Evolutionary conservation across 768 basidiomycete genomes (phyloP).

Genomic region (Hysterangium stoloniferum): DNA sequence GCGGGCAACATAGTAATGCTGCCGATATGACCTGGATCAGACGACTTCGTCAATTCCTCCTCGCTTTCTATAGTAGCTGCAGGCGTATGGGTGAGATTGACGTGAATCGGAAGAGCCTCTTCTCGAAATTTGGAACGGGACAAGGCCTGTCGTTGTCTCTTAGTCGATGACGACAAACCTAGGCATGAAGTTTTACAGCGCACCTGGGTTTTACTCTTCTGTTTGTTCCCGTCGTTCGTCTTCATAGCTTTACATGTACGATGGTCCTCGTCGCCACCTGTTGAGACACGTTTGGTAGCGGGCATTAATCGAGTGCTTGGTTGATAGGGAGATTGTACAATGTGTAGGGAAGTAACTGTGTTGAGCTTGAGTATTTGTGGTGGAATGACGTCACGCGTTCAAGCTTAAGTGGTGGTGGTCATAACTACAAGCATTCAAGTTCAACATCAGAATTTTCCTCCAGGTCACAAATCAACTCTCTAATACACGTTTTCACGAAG

Average conservation of each 20-base stretch:
- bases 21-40: conserved; percentile 57
- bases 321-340: no score
- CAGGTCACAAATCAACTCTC: no score
- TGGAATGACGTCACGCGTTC: no score
- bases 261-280: not conserved
- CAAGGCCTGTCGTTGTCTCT: conserved; percentile 20
- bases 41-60: conserved; percentile 27
- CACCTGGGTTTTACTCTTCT: not conserved
- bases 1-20: conserved; percentile 47
- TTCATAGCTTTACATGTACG: not conserved
- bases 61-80: conserved; percentile 32
- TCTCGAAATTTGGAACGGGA: conserved; percentile 47
- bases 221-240: not conserved
- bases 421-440: no score
- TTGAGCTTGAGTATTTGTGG: no score
- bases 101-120: conserved; percentile 62
- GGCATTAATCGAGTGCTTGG: no score
- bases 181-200: not conserved
- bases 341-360: no score
- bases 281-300: not conserved
- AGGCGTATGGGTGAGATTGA: conserved; percentile 59
- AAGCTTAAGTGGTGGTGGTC: no score
- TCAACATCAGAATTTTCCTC: no score
- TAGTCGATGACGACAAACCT: not conserved
- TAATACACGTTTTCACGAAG: no score